These are phyloP conservation scores for Diaporthe amygdali DNA, from an alignment of 2,329 filamentous ascomycete genomes.

Conservation along the genomic window DNA sequence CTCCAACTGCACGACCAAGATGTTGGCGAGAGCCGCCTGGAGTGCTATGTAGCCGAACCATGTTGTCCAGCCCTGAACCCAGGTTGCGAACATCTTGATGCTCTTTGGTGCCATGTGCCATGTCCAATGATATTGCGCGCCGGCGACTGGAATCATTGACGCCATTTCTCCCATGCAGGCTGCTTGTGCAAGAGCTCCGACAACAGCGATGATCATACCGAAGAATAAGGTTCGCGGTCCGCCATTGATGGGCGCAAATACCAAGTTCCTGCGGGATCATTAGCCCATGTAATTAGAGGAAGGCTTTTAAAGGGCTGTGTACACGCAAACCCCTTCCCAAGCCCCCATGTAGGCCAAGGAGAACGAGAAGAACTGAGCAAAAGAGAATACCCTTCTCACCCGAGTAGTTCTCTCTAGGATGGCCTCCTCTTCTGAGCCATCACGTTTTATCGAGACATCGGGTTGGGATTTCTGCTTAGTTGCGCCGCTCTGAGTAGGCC, in stretches of 20 bases:
- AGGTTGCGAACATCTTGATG: constrained; percentile 12
- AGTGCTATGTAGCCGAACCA: constrained; percentile 47
- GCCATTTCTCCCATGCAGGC: constrained; percentile 44
- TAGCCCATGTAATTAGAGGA: not conserved
- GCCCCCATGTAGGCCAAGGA: constrained; percentile 1
- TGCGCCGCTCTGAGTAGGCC: not conserved
- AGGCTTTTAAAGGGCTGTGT: not conserved
- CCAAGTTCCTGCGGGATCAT: constrained; percentile 13
- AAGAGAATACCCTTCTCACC: constrained; percentile 8
- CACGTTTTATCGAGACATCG: not conserved
- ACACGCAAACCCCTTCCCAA: not conserved
- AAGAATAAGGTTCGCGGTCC: constrained; percentile 38
- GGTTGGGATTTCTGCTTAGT: not conserved
- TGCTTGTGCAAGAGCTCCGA: constrained; percentile 35
- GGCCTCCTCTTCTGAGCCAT: not conserved
- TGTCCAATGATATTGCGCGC: constrained; percentile 49
- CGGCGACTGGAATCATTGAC: constrained; percentile 44
- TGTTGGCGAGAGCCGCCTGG: constrained; percentile 39
- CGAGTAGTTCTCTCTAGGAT: not conserved
- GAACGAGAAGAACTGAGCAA: constrained; percentile 12
- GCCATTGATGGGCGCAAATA: constrained; percentile 36
- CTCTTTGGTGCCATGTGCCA: constrained; percentile 20
- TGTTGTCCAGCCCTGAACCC: constrained; percentile 41
- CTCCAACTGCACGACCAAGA: constrained; percentile 3
- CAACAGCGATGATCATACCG: constrained; percentile 35